Base-by-base conservation (phyloP, 2,329 filamentous ascomycete genomes). In the Curvularia spicifera region DNA sequence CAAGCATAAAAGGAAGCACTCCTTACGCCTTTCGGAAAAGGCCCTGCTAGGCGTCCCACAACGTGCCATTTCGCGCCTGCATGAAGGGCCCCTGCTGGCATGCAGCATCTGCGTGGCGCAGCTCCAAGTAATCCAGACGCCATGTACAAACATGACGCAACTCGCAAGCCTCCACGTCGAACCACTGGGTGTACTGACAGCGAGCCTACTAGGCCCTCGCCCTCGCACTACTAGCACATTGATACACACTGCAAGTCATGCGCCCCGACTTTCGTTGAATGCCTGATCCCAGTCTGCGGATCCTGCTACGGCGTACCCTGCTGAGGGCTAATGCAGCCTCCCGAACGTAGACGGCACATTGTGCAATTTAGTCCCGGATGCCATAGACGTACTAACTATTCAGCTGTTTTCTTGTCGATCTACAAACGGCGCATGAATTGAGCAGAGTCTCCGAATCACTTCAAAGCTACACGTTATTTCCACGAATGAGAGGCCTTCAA, bases 311-410 rank as follows among this genome's bases (percentile, higher is more conserved):
- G 22, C 22, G 22, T 43, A 31, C 42, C 40, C 35, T 43, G 29
- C 33, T 22, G 28, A 28, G 18, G 35, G 52, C 56, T 59, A 56
- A 56, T 47, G 56, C 56, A 58, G 52, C 47, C 33, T 51, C 47
- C 56, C 46, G 56, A 24, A 35, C 43, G 13, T 39, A 15, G 28
- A 26, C 40, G 31, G 12, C 33, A 7, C 18, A 24, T 3, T 39
- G n/a, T 12, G 29, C n/a, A 29, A 29, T 31, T 9, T n/a, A 51
- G 5, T 18, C 28, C 40, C 24, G 18, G 31, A 40, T 40, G 28
- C 44, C 18, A 20, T 18, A 31, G 15, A 8, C 29, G 29, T 12
- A 31, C 29, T 43, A 7, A 31, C 29, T 43, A 7, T 15, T 20
- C 44, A 31, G 28, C 26, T 46, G 26, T 18, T 18, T 31, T 18